phyloP scores from a whole-genome alignment of 805 yeast genomes.

The Vanderwaltozyma polyspora region DNA sequence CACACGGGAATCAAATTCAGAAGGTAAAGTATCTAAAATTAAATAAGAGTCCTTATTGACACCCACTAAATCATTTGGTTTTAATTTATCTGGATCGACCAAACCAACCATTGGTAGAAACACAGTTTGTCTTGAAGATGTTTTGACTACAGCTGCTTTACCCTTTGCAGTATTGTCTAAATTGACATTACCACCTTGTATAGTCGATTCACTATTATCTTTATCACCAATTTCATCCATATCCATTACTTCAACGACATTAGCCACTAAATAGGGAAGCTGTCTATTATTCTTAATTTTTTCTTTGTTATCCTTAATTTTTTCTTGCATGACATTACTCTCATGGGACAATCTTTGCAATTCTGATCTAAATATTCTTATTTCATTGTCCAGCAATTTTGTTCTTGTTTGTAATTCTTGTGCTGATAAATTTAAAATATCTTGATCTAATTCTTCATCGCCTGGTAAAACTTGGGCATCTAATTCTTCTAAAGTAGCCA shows the following conservation, averaged over 20 bases:
- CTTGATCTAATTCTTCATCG: constrained; percentile 63
- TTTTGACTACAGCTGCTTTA: constrained; percentile 95
- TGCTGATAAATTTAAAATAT: constrained; percentile 65
- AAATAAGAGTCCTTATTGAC: constrained; percentile 94
- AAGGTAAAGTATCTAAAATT: constrained; percentile 86
- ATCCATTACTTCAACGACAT: constrained; percentile 88
- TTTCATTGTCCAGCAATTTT: constrained; percentile 82
- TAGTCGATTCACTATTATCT: constrained; percentile 36
- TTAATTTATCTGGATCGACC: constrained; percentile 81
- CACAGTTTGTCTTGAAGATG: constrained; percentile 95
- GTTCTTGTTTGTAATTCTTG: constrained; percentile 75
- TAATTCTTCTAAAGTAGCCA: not conserved
- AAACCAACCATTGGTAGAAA: constrained; percentile 91
- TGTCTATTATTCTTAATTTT: constrained; percentile 92
- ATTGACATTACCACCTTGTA: constrained; percentile 93
- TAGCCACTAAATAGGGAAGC: constrained; percentile 91
- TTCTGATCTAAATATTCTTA: constrained; percentile 89
- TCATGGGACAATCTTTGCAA: constrained; percentile 84
- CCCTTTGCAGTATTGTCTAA: constrained; percentile 84
- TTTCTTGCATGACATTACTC: constrained; percentile 81
- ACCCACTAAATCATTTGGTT: constrained; percentile 97
- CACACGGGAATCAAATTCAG: constrained; percentile 94
- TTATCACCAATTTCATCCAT: constrained; percentile 77
- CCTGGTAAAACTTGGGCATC: constrained; percentile 38
- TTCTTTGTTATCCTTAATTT: constrained; percentile 91